Percentiles rank a stretch among this genome's conserved stretches.
phyloP scores from a whole-genome alignment of 2,329 filamentous ascomycete genomes.

The Neonectria ditissima region DNA sequence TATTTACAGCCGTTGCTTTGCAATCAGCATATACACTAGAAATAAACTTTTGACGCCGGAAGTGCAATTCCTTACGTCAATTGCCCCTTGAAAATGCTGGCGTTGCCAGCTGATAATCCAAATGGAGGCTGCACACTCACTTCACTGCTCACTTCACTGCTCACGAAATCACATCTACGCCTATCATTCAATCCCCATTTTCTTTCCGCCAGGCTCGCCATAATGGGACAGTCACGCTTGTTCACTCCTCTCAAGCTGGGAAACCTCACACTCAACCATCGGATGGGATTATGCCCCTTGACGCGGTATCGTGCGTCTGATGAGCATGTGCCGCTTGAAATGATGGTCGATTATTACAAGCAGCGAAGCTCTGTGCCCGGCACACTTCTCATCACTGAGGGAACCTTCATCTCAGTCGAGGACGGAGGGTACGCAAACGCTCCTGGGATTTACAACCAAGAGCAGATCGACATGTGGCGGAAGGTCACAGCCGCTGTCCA shows the following conservation, averaged over 20 bases:
- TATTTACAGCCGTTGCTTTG: not conserved
- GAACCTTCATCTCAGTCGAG: not conserved
- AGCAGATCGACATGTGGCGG: slow-evolving; percentile 10
- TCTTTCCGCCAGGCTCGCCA: not conserved
- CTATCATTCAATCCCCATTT: not conserved
- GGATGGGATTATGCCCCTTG: not conserved
- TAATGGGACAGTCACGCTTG: not conserved
- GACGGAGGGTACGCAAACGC: not conserved
- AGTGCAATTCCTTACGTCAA: not conserved
- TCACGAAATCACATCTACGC: not conserved
- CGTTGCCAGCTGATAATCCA: not conserved
- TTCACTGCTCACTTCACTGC: not conserved
- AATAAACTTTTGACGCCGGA: not conserved
- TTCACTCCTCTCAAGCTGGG: not conserved
- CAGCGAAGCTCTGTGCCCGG: slow-evolving; percentile 2
- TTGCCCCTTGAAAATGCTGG: not conserved
- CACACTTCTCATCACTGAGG: slow-evolving; percentile 4
- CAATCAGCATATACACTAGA: not conserved
- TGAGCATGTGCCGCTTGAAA: not conserved
- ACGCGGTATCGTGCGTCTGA: slow-evolving; percentile 9
- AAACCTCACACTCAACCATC: not conserved
- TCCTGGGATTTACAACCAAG: slow-evolving; percentile 2
- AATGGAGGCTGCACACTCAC: not conserved
- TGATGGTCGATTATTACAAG: slow-evolving; percentile 1
- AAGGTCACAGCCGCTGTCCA: slow-evolving; percentile 4